phyloP scores from a whole-genome alignment of 768 basidiomycete species.

The Mycena venus region DNA sequence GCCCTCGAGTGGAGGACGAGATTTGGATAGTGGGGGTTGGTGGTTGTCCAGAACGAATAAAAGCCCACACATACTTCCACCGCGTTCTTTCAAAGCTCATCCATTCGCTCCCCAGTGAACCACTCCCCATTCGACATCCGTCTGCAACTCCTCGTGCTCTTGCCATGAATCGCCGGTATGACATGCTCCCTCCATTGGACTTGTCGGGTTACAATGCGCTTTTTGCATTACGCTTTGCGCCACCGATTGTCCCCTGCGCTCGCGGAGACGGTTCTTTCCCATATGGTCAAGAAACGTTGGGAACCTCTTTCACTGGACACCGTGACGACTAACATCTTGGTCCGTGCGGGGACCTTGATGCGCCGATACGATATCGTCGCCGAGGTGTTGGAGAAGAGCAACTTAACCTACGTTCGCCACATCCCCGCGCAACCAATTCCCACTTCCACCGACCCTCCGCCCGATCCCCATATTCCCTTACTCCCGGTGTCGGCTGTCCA shows the following conservation, averaged over 20 bases:
- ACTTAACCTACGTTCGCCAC: constrained; percentile 2
- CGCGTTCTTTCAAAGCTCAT: constrained; percentile 59
- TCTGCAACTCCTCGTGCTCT: constrained; percentile 30
- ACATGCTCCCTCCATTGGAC: constrained; percentile 50
- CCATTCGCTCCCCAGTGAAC: constrained; percentile 43
- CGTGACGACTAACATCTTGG: constrained; percentile 69
- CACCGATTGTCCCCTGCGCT: constrained; percentile 65
- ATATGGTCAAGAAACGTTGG: constrained; percentile 63
- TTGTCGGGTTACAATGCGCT: constrained; percentile 66
- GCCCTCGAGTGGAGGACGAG: constrained; percentile 53
- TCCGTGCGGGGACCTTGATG: constrained; percentile 68
- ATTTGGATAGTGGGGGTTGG: constrained; percentile 53
- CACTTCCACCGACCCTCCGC: constrained; percentile 5
- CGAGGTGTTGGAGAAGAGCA: constrained; percentile 44
- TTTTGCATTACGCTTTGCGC: constrained; percentile 76
- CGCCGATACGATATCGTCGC: constrained; percentile 58
- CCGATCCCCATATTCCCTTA: neutral
- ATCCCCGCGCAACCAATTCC: constrained; percentile 1
- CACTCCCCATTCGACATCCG: constrained; percentile 36
- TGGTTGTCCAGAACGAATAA: constrained; percentile 43
- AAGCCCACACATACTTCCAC: constrained; percentile 64
- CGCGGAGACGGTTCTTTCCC: constrained; percentile 63
- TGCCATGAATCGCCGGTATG: constrained; percentile 17
- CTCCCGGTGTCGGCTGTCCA: neutral
- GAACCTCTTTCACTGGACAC: constrained; percentile 59